Base-by-base conservation (phyloP, 2,329 filamentous ascomycete genomes). In the Claviceps citrina region DNA sequence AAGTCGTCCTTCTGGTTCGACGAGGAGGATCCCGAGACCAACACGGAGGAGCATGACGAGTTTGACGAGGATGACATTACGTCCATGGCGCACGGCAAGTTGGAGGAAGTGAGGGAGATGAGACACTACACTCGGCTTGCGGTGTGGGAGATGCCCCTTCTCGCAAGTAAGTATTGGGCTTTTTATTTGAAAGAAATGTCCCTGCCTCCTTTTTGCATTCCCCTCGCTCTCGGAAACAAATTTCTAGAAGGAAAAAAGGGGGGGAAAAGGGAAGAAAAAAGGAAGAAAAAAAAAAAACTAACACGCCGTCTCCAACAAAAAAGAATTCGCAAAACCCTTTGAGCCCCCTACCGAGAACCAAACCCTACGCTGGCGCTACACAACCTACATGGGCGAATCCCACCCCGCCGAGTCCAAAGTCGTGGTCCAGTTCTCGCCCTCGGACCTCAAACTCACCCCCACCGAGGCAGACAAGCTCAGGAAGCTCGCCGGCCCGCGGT, bases 401-500 rank as follows among this genome's bases (percentile, higher is more conserved):
- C 93, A 98, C 63, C 89, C 91, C 0, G 85, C 89, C 3, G 78
- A 86, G 61, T 79, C 78, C 56, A 98, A 98, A 68, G 87, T 98
- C 16, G 87, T 96, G 10, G 77, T 96, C 41, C 84, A 95, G 57
- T 93, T 96, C 62, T 76, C 71, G 47, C 79, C 82, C 13, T 61
- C 63, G 41, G 85, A 94, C 61, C 64, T 95, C 45, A 64, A 70
- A 44, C 70, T 94, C 40, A 77, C 71, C 19, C 63, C 73, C 13
- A 61, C 68, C 28, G 84, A 95, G 62, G 69, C 72, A 46, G 58
- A 71, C 54, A 98, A 95, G 61, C 70, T 98, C 45, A 81, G 81
- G 60, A 96, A 96, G 66, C 71, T 98, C 33, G 77, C 74, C 16
- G 93, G 91, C 1, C 60, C 78, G 13, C 80, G 91, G 48, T 96